Evolutionary conservation across 768 basidiomycete species (phyloP), one percentile per base, ranked within the genome.

Genomic region (Leccinum sublutescens): DNA sequence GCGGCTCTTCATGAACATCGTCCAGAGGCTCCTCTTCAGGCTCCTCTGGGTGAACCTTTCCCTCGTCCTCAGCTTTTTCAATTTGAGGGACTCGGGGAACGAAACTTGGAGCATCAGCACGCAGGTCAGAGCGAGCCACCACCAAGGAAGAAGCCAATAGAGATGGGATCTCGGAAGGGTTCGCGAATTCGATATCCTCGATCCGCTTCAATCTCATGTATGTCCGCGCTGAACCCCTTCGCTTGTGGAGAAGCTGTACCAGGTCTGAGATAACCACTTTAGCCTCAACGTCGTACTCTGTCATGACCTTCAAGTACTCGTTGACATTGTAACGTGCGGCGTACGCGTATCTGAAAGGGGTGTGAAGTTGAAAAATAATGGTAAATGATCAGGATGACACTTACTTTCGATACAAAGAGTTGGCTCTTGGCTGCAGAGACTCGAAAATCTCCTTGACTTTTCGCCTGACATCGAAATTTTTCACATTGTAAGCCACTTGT

Each of bases 181-280:
- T 56, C 15, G 62, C 51, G 64, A 68, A 80, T 4, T 72, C 50
- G 29, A 79, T 67, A 11, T 71, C 63, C 8, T 71, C 70, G 12
- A 78, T 67, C 12, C 67, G 64, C 2, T 50, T 38, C 21, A 68
- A 31, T 19, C n/a, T 40, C 7, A 33, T 21, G 52, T 36, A 27
- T 17, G 10, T 2, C 15, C 9, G 57, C 15, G n/a, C 12, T 3
- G 45, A 45, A 4, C 5, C 49, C 45, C 56, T 56, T 47, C 51
- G 43, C 11, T 57, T 61, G 34, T 70, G 67, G 5, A 77, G 58
- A 2, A 67, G 67, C 3, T 66, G 66, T 1, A 70, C 66, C 5
- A 77, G 38, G 38, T 67, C 66, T 52, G 53, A 38, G 55, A 64
- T 61, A 12, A 54, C 65, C 23, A 58, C 58, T 21, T 52, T 36